Evolutionary conservation across 345 rosid genomes (phyloP).

Genomic region (Microthlaspi erraticum): DNA sequence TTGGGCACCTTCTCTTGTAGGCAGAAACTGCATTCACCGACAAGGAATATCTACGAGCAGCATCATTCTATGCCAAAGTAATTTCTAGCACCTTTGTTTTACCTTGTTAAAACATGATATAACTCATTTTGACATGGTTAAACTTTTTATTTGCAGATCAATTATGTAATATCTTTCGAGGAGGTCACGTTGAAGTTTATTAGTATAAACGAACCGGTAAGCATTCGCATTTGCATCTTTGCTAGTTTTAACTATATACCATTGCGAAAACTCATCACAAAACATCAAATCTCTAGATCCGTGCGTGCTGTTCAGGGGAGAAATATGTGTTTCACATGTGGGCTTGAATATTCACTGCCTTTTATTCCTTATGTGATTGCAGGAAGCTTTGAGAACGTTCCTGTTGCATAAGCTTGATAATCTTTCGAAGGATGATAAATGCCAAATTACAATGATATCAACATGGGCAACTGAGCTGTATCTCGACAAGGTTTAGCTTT

Average conservation of each 20-base stretch:
- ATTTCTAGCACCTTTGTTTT: slow-evolving; percentile 35
- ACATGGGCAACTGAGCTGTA: slow-evolving; percentile 98
- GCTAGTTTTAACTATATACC: slow-evolving; percentile 7
- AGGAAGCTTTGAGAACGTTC: slow-evolving; percentile 99
- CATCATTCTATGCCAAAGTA: slow-evolving; percentile 97
- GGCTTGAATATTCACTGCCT: slow-evolving; percentile 19
- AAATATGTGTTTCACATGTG: slow-evolving; percentile 10
- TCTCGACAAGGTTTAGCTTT: slow-evolving; percentile 86
- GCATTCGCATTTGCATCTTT: slow-evolving; percentile 17
- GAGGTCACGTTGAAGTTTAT: slow-evolving; percentile 96
- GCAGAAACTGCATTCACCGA: slow-evolving; percentile 88
- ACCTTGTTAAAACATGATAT: slow-evolving; percentile 23
- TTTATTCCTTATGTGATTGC: slow-evolving; percentile 44
- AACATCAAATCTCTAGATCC: slow-evolving; percentile 6
- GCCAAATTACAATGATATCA: slow-evolving; percentile 98
- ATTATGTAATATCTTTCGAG: slow-evolving; percentile 85
- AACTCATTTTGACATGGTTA: slow-evolving; percentile 33
- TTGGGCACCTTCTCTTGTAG: slow-evolving; percentile 60
- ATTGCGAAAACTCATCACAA: slow-evolving; percentile 3
- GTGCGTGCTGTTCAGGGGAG: slow-evolving; percentile 15
- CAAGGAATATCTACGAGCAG: slow-evolving; percentile 90
- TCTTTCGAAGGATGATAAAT: slow-evolving; percentile 89
- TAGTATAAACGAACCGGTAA: slow-evolving; percentile 78
- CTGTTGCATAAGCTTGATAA: slow-evolving; percentile 93
- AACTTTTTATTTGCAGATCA: slow-evolving; percentile 66